These are phyloP conservation scores for Starmerella bombi DNA, from an alignment of 805 yeast species.

Conservation along the genomic window DNA sequence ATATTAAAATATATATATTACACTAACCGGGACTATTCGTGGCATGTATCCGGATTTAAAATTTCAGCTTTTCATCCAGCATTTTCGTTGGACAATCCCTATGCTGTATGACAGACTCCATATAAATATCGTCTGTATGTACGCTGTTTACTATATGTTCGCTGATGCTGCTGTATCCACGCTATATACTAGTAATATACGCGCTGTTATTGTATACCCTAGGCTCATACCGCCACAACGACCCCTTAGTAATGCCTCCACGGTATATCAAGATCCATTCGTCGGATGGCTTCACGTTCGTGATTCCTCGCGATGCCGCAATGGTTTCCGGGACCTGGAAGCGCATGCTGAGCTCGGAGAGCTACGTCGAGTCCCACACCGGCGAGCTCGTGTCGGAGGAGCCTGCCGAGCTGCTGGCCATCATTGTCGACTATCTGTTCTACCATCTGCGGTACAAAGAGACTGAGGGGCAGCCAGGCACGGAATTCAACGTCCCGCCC, in stretches of 20 bases:
- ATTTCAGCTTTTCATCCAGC: too few relatives aligned
- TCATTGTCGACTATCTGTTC: conserved; percentile 73
- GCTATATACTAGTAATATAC: too few relatives aligned
- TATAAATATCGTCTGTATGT: too few relatives aligned
- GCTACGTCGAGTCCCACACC: conserved; percentile 47
- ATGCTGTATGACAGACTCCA: too few relatives aligned
- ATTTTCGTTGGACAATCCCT: too few relatives aligned
- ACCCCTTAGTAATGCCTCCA: conserved; percentile 18
- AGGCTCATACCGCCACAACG: too few relatives aligned
- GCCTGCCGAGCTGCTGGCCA: conserved; percentile 57
- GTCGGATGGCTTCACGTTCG: conserved; percentile 51
- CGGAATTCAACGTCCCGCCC: conserved; percentile 72
- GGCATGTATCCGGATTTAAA: too few relatives aligned
- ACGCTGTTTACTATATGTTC: too few relatives aligned
- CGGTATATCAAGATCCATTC: conserved; percentile 55
- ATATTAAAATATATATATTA: too few relatives aligned
- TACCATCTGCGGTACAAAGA: conserved; percentile 53
- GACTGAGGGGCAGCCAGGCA: conserved; percentile 21
- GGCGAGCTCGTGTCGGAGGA: conserved; percentile 44
- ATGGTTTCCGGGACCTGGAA: conserved; percentile 51
- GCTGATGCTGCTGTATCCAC: too few relatives aligned
- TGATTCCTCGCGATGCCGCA: conserved; percentile 62
- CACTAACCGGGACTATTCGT: too few relatives aligned
- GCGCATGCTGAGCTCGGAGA: conserved; percentile 36
- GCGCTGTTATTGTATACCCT: too few relatives aligned